These are phyloP conservation scores for Phalaenopsis hybrid DNA, from an alignment of 116 monocot genomes.

Conservation along the genomic window DNA sequence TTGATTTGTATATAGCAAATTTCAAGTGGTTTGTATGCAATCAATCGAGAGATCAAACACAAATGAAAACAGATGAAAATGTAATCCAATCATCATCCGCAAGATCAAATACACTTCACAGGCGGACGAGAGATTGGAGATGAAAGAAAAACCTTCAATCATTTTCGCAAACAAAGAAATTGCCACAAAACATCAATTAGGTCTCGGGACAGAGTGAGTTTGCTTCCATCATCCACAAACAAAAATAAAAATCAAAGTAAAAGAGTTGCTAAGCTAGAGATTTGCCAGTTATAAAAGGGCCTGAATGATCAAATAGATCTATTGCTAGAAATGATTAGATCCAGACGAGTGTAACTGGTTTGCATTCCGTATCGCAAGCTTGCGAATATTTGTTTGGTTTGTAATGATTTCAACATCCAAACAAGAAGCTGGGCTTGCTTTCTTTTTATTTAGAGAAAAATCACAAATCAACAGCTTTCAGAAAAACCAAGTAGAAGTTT, in stretches of 20 bases:
- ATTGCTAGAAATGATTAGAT: not conserved
- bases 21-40: too few species aligned
- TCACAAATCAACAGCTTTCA: too few species aligned
- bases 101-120: not conserved
- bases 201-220: slow-evolving; percentile 1
- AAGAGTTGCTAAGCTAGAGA: not conserved
- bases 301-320: not conserved
- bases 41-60: not conserved
- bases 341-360: slow-evolving; percentile 1
- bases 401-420: not conserved
- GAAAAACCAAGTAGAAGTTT: too few species aligned
- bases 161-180: not conserved
- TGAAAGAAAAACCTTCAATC: not conserved
- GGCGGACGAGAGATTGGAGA: not conserved
- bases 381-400: not conserved
- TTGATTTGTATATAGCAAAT: too few species aligned
- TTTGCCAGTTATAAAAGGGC: not conserved
- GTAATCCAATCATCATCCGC: not conserved
- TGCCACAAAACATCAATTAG: not conserved
- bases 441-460: not conserved
- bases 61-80: not conserved
- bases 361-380: not conserved
- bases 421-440: slow-evolving; percentile 3
- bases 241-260: not conserved
- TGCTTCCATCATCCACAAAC: not conserved